Percentiles rank a stretch among this genome's conserved stretches.
Conservation (phyloP, 2,329 filamentous ascomycete genomes). For the Lecanicillium sp. region DNA sequence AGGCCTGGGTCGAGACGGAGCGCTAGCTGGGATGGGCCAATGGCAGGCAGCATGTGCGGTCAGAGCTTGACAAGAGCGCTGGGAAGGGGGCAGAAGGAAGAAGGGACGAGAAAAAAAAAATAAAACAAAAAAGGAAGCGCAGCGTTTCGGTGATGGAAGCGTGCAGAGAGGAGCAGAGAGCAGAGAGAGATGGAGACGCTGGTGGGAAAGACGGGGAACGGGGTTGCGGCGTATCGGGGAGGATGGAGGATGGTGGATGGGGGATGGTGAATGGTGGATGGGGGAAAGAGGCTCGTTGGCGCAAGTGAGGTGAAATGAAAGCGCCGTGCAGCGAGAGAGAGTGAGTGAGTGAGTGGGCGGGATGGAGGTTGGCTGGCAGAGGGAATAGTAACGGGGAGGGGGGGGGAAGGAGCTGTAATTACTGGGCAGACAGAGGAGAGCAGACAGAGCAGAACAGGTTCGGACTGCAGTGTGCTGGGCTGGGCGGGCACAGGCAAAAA, state of each 20-base stretch:
- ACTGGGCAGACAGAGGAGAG: background rate
- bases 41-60: conserved; percentile 8
- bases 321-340: conserved; percentile 8
- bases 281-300: conserved; percentile 10
- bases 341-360: no score
- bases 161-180: conserved; percentile 13
- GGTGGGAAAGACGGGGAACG: background rate
- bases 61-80: background rate
- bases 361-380: conserved; percentile 9
- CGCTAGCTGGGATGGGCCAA: conserved; percentile 7
- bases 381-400: background rate
- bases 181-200: conserved; percentile 2
- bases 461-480: background rate
- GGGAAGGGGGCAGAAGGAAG: background rate
- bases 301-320: conserved; percentile 7
- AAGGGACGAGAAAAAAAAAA: background rate
- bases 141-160: background rate
- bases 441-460: background rate
- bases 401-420: no score
- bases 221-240: conserved; percentile 11
- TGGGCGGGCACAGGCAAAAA: no score
- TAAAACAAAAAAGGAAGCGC: background rate
- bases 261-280: no score
- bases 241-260: no score
- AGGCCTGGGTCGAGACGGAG: conserved; percentile 3